A percentile compares a stretch with the other conserved stretches of the same genome.
phyloP scores from a whole-genome alignment of 2,329 filamentous ascomycete species.

The Aspergillus calidoustus region DNA sequence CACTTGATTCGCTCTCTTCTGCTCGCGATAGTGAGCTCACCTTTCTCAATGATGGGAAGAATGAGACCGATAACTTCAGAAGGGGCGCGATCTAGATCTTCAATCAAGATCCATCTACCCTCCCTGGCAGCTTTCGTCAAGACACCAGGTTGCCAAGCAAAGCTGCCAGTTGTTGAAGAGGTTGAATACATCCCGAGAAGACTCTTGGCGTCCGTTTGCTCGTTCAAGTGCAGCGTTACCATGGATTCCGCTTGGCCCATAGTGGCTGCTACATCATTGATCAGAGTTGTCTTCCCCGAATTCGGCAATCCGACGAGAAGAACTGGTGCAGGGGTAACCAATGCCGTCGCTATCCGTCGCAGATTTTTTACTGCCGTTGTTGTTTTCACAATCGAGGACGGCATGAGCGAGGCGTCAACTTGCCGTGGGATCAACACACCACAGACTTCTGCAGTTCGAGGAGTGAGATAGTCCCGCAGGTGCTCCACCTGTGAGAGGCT shows the following conservation, averaged over 20 bases:
- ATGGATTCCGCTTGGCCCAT: slow-evolving; percentile 80
- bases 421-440: slow-evolving; percentile 66
- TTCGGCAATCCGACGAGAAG: slow-evolving; percentile 83
- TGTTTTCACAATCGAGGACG: slow-evolving; percentile 68
- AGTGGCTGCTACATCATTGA: slow-evolving; percentile 79
- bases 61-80: slow-evolving; percentile 94
- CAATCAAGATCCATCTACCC: slow-evolving; percentile 95
- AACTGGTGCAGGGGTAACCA: slow-evolving; percentile 73
- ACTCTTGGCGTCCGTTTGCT: slow-evolving; percentile 97
- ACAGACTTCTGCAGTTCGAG: slow-evolving; percentile 68
- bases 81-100: slow-evolving; percentile 93
- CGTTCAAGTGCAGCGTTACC: slow-evolving; percentile 94
- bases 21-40: slow-evolving; percentile 88
- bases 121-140: slow-evolving; percentile 92
- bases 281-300: slow-evolving; percentile 85
- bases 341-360: slow-evolving; percentile 66
- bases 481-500: slow-evolving; percentile 33
- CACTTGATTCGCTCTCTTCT: slow-evolving; percentile 85
- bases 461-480: slow-evolving; percentile 53
- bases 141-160: slow-evolving; percentile 89
- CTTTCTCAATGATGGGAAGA: slow-evolving; percentile 86
- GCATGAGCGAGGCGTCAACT: slow-evolving; percentile 54
- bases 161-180: slow-evolving; percentile 83
- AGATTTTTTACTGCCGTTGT: slow-evolving; percentile 75
- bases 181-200: slow-evolving; percentile 93